Percentiles rank a stretch among this genome's conserved stretches.
Evolutionary conservation across 768 basidiomycete species (phyloP).

Genomic region (Lactifluus subvellereus): DNA sequence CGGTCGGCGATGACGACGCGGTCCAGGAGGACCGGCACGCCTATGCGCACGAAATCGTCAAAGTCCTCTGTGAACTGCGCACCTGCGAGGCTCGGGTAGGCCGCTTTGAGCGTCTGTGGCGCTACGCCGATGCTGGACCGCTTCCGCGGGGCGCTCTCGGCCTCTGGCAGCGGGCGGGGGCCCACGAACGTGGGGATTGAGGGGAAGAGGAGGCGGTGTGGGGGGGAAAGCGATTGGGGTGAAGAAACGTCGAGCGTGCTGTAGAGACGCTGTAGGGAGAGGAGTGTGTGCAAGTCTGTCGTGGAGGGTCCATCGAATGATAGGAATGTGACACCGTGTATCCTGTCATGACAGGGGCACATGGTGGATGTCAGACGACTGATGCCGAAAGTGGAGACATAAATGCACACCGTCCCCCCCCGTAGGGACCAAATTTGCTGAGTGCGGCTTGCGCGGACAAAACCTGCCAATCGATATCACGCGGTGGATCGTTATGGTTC

Average conservation of each 20-base stretch:
- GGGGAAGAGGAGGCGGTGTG: slow-evolving; percentile 64
- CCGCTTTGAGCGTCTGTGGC: slow-evolving; percentile 44
- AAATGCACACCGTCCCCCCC: slow-evolving; percentile 30
- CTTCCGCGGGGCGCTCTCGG: slow-evolving; percentile 27
- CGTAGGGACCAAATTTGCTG: slow-evolving; percentile 29
- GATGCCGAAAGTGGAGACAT: background rate
- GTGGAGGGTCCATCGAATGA: slow-evolving; percentile 30
- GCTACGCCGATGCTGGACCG: slow-evolving; percentile 31
- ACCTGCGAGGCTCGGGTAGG: slow-evolving; percentile 59
- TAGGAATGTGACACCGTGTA: slow-evolving; percentile 60
- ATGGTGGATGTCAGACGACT: background rate
- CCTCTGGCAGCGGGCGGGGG: slow-evolving; percentile 30
- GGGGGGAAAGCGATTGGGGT: slow-evolving; percentile 24
- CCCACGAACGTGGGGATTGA: slow-evolving; percentile 57
- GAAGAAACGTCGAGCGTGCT: slow-evolving; percentile 46
- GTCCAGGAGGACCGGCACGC: slow-evolving; percentile 66
- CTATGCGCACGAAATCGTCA: slow-evolving; percentile 63
- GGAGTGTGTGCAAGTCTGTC: slow-evolving; percentile 59
- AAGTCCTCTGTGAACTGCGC: slow-evolving; percentile 71
- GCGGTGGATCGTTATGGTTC: slow-evolving; percentile 36
- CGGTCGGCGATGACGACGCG: slow-evolving; percentile 74
- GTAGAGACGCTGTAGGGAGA: slow-evolving; percentile 75
- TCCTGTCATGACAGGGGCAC: slow-evolving; percentile 32
- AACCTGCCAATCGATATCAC: slow-evolving; percentile 51
- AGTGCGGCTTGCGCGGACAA: slow-evolving; percentile 26